phyloP scores from a whole-genome alignment of 2,329 filamentous ascomycete genomes.

The Parastagonospora nodorum region DNA sequence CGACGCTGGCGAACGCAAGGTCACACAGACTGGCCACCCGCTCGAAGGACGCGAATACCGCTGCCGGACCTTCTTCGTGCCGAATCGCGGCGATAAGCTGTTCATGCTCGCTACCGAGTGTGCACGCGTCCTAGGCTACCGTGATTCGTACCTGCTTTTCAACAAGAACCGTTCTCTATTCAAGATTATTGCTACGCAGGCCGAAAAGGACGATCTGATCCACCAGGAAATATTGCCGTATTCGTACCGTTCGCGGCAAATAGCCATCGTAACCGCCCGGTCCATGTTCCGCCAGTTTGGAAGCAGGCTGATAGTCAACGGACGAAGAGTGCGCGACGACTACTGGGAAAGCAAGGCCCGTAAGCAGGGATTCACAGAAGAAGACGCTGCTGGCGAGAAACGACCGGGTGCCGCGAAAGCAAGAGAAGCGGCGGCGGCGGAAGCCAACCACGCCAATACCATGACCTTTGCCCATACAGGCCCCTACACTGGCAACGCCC shows the following conservation, averaged over 20 bases:
- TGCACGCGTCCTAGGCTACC: constrained; percentile 88
- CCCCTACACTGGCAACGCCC: constrained; percentile 38
- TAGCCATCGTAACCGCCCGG: constrained; percentile 94
- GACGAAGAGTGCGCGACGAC: constrained; percentile 90
- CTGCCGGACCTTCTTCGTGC: constrained; percentile 91
- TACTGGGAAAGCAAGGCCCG: constrained; percentile 98
- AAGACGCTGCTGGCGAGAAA: constrained; percentile 94
- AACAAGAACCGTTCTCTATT: constrained; percentile 97
- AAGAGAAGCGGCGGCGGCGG: constrained; percentile 76
- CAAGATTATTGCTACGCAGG: constrained; percentile 96
- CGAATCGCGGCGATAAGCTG: constrained; percentile 86
- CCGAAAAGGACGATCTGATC: constrained; percentile 96
- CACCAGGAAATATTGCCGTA: constrained; percentile 94
- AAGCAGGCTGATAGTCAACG: constrained; percentile 87
- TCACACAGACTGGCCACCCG: constrained; percentile 79
- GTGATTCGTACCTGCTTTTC: constrained; percentile 97
- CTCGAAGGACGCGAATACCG: constrained; percentile 85
- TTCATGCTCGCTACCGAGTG: constrained; percentile 99
- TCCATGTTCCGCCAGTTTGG: constrained; percentile 99
- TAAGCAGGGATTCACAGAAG: constrained; percentile 98
- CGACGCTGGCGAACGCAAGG: constrained; percentile 92
- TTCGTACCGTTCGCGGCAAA: constrained; percentile 96
- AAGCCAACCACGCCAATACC: constrained; percentile 61
- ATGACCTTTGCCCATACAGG: constrained; percentile 38
- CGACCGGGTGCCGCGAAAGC: constrained; percentile 89